A percentile compares a stretch with the other conserved stretches of the same genome.
These are phyloP conservation scores for Plasmodium inui DNA, from an alignment of 169 alveolate species.

Conservation along the genomic window DNA sequence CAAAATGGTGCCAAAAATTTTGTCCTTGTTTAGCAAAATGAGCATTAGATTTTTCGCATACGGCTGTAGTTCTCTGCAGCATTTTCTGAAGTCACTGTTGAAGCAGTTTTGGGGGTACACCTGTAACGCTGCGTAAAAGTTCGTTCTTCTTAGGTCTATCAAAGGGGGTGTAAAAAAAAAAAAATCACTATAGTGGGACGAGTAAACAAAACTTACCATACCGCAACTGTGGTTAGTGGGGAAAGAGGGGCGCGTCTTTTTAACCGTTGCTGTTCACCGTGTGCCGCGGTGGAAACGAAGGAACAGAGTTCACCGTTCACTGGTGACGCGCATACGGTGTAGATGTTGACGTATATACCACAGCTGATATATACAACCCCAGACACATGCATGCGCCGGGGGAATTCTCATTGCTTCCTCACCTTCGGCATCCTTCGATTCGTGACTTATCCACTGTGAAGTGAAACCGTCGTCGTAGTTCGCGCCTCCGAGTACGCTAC, in stretches of 20 bases:
- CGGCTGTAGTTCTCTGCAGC: constrained; percentile 47
- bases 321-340: not conserved
- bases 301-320: not conserved
- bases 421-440: constrained; percentile 26
- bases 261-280: not conserved
- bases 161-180: constrained; percentile 9
- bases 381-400: not conserved
- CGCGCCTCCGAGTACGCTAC: constrained; percentile 14
- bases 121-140: constrained; percentile 33
- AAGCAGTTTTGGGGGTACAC: constrained; percentile 40
- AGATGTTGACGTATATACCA: not conserved
- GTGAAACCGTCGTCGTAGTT: constrained; percentile 12
- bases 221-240: not conserved
- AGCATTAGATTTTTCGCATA: constrained; percentile 57
- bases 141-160: constrained; percentile 44
- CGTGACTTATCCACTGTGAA: constrained; percentile 6
- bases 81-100: constrained; percentile 52
- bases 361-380: not conserved
- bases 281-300: not conserved
- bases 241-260: not conserved
- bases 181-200: not conserved
- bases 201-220: not conserved
- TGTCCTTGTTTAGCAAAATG: constrained; percentile 59
- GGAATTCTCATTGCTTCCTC: not conserved
- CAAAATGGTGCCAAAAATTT: constrained; percentile 39